Evolutionary conservation across 2,329 filamentous ascomycete species (phyloP).

Genomic region (Nothophaeocryptopus gaeumannii): DNA sequence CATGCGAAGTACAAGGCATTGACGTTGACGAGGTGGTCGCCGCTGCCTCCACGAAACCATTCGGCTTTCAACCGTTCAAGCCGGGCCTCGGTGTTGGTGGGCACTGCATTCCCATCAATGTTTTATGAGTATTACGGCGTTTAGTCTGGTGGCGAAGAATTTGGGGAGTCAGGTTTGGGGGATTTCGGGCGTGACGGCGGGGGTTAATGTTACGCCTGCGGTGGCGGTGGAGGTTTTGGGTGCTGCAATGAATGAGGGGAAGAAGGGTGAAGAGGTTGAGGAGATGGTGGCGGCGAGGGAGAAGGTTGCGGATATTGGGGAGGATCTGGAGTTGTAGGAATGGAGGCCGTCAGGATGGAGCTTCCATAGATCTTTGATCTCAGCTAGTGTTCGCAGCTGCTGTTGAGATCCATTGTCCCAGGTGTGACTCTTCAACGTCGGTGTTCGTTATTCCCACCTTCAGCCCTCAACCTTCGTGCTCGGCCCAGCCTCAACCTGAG

Average conservation of each 20-base stretch:
- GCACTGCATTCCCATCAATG: constrained; percentile 58
- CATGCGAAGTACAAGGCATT: constrained; percentile 47
- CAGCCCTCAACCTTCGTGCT: too few species aligned
- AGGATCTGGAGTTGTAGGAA: neutral
- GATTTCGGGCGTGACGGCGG: constrained; percentile 8
- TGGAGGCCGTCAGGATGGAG: too few species aligned
- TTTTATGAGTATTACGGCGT: constrained; percentile 31
- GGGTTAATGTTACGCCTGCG: neutral
- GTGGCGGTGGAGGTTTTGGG: constrained; percentile 1
- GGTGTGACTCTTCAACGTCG: neutral
- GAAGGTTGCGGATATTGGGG: neutral
- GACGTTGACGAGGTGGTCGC: constrained; percentile 52
- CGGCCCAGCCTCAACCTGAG: too few species aligned
- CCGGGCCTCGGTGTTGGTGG: constrained; percentile 55
- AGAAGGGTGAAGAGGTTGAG: neutral
- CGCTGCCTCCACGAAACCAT: constrained; percentile 49
- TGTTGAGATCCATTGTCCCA: neutral
- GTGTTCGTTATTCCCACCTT: neutral
- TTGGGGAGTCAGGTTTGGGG: constrained; percentile 24
- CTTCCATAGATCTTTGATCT: too few species aligned
- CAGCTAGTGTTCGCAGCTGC: too few species aligned
- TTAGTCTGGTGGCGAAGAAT: constrained; percentile 26
- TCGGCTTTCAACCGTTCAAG: constrained; percentile 51
- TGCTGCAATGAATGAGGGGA: too few species aligned
- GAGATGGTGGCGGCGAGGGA: neutral